Conservation (phyloP, 176 grass and related monocot genomes). For the Rhynchospora breviuscula region DNA sequence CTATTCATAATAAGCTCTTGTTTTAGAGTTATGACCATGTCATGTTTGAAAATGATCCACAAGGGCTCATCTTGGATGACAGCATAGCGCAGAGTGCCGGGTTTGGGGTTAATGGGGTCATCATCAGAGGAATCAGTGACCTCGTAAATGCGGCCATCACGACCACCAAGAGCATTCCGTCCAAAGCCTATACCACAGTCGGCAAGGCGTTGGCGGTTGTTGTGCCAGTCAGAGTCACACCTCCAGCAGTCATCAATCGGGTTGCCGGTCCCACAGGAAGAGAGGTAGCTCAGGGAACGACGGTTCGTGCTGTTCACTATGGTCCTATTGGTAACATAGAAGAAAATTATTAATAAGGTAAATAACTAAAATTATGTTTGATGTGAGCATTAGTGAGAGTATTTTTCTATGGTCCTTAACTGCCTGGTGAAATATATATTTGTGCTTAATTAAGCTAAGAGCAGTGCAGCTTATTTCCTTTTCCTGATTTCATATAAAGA, state of each 20-base stretch:
- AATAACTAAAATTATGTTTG: not conserved
- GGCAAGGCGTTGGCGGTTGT: conserved; percentile 35
- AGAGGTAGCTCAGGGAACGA: conserved; percentile 20
- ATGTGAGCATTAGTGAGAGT: no score
- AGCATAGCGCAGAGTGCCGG: conserved; percentile 40
- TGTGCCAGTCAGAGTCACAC: conserved; percentile 31
- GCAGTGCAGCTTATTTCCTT: no score
- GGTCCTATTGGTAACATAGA: not conserved
- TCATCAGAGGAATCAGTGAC: conserved; percentile 40
- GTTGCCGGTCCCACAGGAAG: conserved; percentile 38
- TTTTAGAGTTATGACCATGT: conserved; percentile 34
- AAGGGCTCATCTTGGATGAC: conserved; percentile 34
- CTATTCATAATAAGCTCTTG: conserved; percentile 26
- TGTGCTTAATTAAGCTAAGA: no score
- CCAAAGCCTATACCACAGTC: conserved; percentile 44
- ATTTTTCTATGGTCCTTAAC: no score
- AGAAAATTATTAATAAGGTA: not conserved
- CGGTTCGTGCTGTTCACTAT: conserved; percentile 28
- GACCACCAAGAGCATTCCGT: conserved; percentile 28
- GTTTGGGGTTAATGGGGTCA: not conserved
- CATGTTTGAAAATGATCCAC: conserved; percentile 38
- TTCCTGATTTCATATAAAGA: no score
- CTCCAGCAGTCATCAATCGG: conserved; percentile 55
- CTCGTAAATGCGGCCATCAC: conserved; percentile 25
- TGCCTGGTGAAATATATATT: no score